A percentile compares a stretch with the other conserved stretches of the same genome.
Conservation (phyloP, 2,329 filamentous ascomycete genomes). For the Apiospora arundinis region DNA sequence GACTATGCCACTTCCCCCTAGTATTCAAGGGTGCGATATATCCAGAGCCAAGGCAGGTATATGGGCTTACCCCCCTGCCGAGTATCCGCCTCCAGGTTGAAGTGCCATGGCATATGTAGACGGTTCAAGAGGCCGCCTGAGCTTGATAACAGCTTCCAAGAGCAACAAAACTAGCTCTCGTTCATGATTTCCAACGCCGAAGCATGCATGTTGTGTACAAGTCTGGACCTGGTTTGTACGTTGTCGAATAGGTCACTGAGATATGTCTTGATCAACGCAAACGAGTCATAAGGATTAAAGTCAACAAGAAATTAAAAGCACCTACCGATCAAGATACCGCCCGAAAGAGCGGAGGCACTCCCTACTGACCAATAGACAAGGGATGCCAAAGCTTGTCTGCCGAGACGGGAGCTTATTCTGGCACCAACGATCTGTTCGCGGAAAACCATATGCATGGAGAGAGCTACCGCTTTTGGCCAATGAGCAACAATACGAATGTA, state of each 20-base stretch:
- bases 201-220: background rate
- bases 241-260: background rate
- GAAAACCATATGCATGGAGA: background rate
- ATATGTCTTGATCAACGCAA: background rate
- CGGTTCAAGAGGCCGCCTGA: background rate
- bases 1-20: too few species aligned
- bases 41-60: too few species aligned
- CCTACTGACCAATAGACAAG: background rate
- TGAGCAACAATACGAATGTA: background rate
- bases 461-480: background rate
- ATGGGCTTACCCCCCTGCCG: too few species aligned
- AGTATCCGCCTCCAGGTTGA: too few species aligned
- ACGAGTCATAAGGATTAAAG: background rate
- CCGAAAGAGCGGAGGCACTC: too few species aligned
- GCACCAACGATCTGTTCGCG: background rate
- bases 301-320: too few species aligned
- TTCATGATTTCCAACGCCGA: background rate
- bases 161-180: background rate
- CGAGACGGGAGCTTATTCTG: background rate
- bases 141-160: background rate
- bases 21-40: too few species aligned
- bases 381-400: background rate
- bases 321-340: too few species aligned
- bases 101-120: too few species aligned
- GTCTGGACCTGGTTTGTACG: background rate